phyloP scores from a whole-genome alignment of 495 filamentous ascomycete species.

The Bathelium albidoporum region DNA sequence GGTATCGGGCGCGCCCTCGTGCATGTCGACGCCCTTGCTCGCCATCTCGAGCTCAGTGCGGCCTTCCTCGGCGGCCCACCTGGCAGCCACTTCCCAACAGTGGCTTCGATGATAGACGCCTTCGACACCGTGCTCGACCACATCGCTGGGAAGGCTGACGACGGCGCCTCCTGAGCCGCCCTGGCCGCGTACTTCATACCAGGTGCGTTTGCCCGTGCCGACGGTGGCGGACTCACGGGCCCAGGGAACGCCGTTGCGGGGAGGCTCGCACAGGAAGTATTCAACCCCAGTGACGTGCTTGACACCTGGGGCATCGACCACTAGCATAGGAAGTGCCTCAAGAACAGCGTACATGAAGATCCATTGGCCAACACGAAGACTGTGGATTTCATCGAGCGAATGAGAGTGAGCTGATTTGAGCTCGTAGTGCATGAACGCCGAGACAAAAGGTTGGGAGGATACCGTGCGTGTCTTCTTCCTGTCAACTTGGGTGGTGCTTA shows the following conservation, averaged over 20 bases:
- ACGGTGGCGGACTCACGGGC: constrained; percentile 49
- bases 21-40: background rate
- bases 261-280: constrained; percentile 92
- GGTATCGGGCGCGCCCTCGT: background rate
- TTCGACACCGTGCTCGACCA: constrained; percentile 81
- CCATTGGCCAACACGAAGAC: constrained; percentile 81
- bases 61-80: constrained; percentile 43
- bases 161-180: constrained; percentile 54
- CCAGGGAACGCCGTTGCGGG: constrained; percentile 78
- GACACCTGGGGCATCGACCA: constrained; percentile 75
- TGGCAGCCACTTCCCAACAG: constrained; percentile 77
- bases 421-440: constrained; percentile 77
- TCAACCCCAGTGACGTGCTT: constrained; percentile 73
- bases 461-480: background rate
- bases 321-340: constrained; percentile 80
- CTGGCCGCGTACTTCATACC: constrained; percentile 54
- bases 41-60: background rate
- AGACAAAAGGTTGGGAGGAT: constrained; percentile 53
- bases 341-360: constrained; percentile 87
- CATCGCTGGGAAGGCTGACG: constrained; percentile 67
- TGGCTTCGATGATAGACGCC: constrained; percentile 84
- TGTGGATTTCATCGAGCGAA: constrained; percentile 58
- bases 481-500: constrained; percentile 1
- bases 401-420: constrained; percentile 60
- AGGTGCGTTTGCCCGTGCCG: constrained; percentile 47